Percentiles rank a stretch among this genome's conserved stretches.
Evolutionary conservation across 164 flowering plant species (phyloP).

Genomic region (Hamamelis virginiana): DNA sequence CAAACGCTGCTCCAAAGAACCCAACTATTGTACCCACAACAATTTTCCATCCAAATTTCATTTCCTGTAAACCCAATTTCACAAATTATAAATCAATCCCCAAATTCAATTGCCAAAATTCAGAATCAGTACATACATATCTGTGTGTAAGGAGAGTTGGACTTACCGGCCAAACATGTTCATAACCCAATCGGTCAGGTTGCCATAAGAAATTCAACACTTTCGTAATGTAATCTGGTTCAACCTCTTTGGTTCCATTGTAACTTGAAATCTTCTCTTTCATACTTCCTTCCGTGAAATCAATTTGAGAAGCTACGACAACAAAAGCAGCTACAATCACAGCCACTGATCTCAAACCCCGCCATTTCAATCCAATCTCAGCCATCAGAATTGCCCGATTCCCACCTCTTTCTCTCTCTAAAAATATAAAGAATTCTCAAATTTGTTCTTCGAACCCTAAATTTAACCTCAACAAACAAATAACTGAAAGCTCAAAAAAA

Average conservation of each 20-base stretch:
- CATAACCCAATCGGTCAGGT: conserved; percentile 18
- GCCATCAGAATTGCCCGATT: conserved; percentile 13
- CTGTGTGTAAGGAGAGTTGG: neutral
- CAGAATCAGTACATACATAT: neutral
- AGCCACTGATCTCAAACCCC: conserved; percentile 2
- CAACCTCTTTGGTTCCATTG: conserved; percentile 5
- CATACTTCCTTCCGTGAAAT: conserved; percentile 5
- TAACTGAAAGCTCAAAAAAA: too few species aligned
- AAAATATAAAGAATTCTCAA: neutral
- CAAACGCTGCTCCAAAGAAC: conserved; percentile 56
- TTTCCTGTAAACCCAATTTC: conserved; percentile 26
- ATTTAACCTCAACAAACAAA: too few species aligned
- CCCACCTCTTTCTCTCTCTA: neutral
- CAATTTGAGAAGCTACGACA: conserved; percentile 12
- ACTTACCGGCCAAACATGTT: conserved; percentile 46
- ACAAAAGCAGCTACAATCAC: conserved; percentile 11
- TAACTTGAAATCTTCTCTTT: conserved; percentile 6
- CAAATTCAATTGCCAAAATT: neutral
- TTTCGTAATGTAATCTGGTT: conserved; percentile 4
- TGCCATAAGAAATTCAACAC: conserved; percentile 14
- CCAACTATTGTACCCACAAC: conserved; percentile 47
- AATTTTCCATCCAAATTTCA: conserved; percentile 49
- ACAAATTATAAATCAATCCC: neutral
- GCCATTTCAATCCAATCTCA: conserved; percentile 6
- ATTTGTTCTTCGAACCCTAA: too few species aligned